Conservation (phyloP, 768 basidiomycete genomes). For the Panaeolus cyanescens region DNA sequence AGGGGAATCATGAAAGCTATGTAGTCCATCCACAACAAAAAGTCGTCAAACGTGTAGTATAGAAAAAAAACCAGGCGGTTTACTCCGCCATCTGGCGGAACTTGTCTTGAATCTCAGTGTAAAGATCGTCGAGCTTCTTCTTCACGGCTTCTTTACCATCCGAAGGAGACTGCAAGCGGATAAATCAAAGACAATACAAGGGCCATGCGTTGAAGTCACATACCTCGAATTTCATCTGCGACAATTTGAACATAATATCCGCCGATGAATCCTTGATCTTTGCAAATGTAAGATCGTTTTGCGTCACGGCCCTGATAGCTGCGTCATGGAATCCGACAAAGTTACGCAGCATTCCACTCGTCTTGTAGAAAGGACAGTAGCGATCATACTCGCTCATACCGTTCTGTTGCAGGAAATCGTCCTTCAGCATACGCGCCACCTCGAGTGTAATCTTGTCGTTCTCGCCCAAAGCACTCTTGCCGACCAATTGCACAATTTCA, state of each 20-base stretch:
- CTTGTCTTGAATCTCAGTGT: conserved; percentile 89
- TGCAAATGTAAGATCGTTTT: conserved; percentile 81
- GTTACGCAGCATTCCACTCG: conserved; percentile 91
- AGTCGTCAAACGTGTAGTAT: conserved; percentile 1
- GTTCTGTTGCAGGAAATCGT: conserved; percentile 97
- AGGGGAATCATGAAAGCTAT: neutral
- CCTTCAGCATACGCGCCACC: conserved; percentile 96
- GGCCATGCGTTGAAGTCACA: conserved; percentile 26
- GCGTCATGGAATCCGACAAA: conserved; percentile 93
- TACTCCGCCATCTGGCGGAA: conserved; percentile 87
- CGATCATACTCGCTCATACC: conserved; percentile 98
- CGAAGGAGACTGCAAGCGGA: conserved; percentile 71
- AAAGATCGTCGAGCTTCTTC: conserved; percentile 77
- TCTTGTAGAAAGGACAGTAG: conserved; percentile 99
- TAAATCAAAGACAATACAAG: neutral
- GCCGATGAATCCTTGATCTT: conserved; percentile 84
- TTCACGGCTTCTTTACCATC: conserved; percentile 85
- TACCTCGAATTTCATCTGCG: conserved; percentile 99
- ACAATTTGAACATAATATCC: conserved; percentile 96
- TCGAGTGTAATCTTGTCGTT: conserved; percentile 98
- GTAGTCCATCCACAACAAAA: conserved; percentile 2
- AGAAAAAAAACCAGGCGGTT: conserved; percentile 14
- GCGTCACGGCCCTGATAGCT: conserved; percentile 83
- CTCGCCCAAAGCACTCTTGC: conserved; percentile 96
- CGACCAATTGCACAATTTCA: conserved; percentile 99